Conservation (phyloP, 306 rosid species). For the Dryas alaskensis region DNA sequence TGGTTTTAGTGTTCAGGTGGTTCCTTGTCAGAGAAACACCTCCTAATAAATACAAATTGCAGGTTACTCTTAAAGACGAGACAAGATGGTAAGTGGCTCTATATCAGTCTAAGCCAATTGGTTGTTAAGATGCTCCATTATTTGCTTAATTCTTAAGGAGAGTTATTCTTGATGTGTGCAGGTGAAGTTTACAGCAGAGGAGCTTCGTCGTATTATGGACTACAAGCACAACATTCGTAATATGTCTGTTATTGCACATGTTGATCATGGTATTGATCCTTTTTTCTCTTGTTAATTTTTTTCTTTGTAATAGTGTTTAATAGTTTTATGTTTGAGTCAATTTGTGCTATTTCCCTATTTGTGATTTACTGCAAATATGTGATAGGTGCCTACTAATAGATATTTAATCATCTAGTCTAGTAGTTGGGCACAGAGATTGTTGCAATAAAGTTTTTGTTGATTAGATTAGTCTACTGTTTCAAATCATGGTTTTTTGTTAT, state of each 20-base stretch:
- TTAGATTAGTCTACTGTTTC: no score
- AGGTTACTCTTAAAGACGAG: slow-evolving; percentile 16
- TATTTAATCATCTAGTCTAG: no score
- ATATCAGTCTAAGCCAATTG: background rate
- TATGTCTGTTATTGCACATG: slow-evolving; percentile 94
- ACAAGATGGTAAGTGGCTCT: slow-evolving; percentile 59
- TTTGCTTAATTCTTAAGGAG: slow-evolving; percentile 9
- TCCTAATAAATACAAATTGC: background rate
- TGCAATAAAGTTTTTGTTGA: no score
- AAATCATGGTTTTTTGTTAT: no score
- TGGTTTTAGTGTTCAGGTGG: slow-evolving; percentile 3
- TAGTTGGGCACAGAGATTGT: no score
- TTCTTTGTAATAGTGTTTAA: background rate
- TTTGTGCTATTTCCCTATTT: background rate
- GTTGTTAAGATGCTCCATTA: background rate
- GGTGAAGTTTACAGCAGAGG: slow-evolving; percentile 96
- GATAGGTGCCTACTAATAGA: no score
- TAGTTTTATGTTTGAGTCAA: background rate
- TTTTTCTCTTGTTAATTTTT: background rate
- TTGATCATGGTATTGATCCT: slow-evolving; percentile 62
- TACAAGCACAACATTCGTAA: slow-evolving; percentile 77
- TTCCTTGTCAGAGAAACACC: background rate
- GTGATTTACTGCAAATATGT: background rate
- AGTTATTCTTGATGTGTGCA: slow-evolving; percentile 32
- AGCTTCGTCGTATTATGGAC: slow-evolving; percentile 84